A percentile compares a stretch with the other conserved stretches of the same genome.
phyloP scores from a whole-genome alignment of 2,329 filamentous ascomycete genomes.

The Paecilomyces variotii region DNA sequence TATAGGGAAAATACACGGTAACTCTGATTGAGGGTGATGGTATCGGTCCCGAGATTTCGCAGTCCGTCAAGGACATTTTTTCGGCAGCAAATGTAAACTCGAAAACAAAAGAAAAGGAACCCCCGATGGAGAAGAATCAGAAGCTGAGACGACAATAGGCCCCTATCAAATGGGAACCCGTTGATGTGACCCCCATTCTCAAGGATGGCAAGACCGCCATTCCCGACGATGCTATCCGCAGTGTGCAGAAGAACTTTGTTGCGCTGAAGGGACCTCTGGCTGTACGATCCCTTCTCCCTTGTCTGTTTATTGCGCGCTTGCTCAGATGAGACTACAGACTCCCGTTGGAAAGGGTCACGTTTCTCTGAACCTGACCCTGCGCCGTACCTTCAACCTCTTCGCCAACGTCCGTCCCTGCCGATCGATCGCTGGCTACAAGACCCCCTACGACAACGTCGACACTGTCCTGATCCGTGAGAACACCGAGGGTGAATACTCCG shows the following conservation, averaged over 20 bases:
- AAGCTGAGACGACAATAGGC: slow-evolving; percentile 48
- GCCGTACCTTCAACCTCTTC: slow-evolving; percentile 99
- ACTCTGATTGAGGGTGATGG: slow-evolving; percentile 98
- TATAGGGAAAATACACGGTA: slow-evolving; percentile 86
- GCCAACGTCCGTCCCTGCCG: slow-evolving; percentile 98
- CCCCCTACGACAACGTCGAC: slow-evolving; percentile 93
- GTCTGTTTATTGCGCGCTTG: slow-evolving; percentile 1
- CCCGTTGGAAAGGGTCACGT: slow-evolving; percentile 98
- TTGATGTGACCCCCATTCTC: slow-evolving; percentile 88
- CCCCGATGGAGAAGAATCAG: neutral
- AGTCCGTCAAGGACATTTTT: slow-evolving; percentile 99
- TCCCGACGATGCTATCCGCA: slow-evolving; percentile 83
- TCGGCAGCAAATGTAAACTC: slow-evolving; percentile 71
- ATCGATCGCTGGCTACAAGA: slow-evolving; percentile 96
- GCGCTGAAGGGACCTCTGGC: slow-evolving; percentile 97
- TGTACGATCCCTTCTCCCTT: slow-evolving; percentile 45
- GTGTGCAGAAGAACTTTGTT: slow-evolving; percentile 91
- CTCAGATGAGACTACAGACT: slow-evolving; percentile 49
- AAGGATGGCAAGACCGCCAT: slow-evolving; percentile 96
- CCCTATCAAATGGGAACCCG: slow-evolving; percentile 92
- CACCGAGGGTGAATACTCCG: slow-evolving; percentile 99
- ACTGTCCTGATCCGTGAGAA: slow-evolving; percentile 98
- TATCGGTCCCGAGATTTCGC: slow-evolving; percentile 94
- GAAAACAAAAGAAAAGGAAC: slow-evolving; percentile 1
- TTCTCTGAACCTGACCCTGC: slow-evolving; percentile 95